Conservation (phyloP, 2,329 filamentous ascomycete genomes). For the Talaromyces sp. region DNA sequence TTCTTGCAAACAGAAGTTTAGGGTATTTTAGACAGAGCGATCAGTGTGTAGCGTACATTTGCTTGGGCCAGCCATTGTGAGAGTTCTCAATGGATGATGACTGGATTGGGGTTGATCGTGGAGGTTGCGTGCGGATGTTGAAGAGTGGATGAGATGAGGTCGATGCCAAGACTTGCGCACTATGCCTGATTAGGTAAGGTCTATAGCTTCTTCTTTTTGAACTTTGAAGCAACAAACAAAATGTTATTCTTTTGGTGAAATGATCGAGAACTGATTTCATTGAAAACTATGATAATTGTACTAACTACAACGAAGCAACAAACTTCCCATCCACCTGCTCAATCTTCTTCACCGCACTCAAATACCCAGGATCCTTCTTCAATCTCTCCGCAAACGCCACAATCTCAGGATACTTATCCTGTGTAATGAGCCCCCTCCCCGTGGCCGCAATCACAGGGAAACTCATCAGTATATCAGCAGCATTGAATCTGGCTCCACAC, state of each 20-base stretch:
- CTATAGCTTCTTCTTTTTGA: too few species aligned
- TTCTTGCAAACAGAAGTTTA: not conserved
- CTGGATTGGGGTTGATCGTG: not conserved
- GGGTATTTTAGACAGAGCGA: not conserved
- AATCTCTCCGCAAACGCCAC: constrained; percentile 33
- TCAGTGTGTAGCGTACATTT: constrained; percentile 34
- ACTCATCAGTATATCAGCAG: constrained; percentile 45
- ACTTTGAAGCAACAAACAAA: too few species aligned
- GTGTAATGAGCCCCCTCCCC: constrained; percentile 28
- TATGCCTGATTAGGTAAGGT: not conserved
- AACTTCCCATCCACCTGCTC: constrained; percentile 34
- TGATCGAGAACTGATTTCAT: too few species aligned
- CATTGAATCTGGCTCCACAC: constrained; percentile 41
- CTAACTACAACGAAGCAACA: not conserved
- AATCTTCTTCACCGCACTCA: constrained; percentile 38
- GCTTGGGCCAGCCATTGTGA: constrained; percentile 47
- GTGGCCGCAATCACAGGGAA: constrained; percentile 41
- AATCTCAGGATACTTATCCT: constrained; percentile 36
- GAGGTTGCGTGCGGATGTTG: constrained; percentile 4
- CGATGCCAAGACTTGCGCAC: not conserved
- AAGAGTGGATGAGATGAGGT: not conserved
- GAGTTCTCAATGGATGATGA: not conserved
- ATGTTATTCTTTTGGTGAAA: too few species aligned
- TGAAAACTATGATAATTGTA: too few species aligned
- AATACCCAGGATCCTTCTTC: constrained; percentile 35